Evolutionary conservation across 2,329 filamentous ascomycete species (phyloP), one percentile per base, ranked within the genome.

Genomic region (Hypoxylon sp.): DNA sequence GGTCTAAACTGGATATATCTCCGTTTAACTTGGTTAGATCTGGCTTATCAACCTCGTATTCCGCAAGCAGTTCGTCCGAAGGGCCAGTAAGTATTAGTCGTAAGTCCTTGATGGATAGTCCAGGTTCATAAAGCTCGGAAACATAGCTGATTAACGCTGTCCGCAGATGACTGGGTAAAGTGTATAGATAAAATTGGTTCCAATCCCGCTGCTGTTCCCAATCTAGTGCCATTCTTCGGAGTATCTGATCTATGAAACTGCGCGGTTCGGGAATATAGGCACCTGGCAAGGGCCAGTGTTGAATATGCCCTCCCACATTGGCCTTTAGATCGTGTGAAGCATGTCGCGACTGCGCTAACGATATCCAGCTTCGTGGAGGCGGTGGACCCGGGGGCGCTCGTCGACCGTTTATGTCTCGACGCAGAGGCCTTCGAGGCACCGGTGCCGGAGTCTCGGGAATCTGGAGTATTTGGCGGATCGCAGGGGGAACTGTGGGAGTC

Each of bases 311-410:
- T 51, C 29, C 65, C n/a, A 6, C 57, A 33, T 50, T 54, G 3
- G 47, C 31, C 13, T 75, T 70, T 5, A 72, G 35, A 1, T 77
- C 54, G 11, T 73, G 51, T 6, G 72, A 63, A 5, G 77, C 77
- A 68, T 77, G 78, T 22, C 72, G 68, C 37, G 75, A 76, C 37
- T 76, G 75, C 2, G 79, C 80, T 63, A 76, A 72, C 65, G 80
- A 70, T 62, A 83, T 76, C 88, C 88, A 91, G 74, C 87, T 90
- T 39, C 82, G 82, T 1, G 88, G 88, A 22, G 88, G 84, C 26
- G 87, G 83, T 22, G 88, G 88, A 0, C 88, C 88, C 1, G 88
- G 83, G 9, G 88, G 88, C 19, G 84, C 78, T 61, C 86, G 82
- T 62, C 84, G 81, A 17, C 87, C 86, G 74, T 81, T 78, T 14